Base-by-base conservation (phyloP, 2,329 filamentous ascomycete genomes). In the Alternaria atra region DNA sequence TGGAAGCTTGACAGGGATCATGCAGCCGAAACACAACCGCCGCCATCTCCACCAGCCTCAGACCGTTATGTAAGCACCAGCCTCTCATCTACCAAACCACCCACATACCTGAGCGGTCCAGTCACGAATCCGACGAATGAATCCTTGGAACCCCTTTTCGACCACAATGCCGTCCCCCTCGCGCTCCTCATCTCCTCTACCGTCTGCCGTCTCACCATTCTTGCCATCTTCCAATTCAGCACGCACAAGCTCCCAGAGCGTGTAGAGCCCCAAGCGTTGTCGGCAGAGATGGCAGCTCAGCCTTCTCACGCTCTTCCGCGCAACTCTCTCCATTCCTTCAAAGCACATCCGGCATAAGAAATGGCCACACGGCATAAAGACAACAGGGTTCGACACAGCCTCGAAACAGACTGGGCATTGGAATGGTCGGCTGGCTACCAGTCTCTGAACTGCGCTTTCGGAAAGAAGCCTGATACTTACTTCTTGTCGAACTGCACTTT, bases 11-110 rank as follows among this genome's bases (percentile, higher is more conserved):
- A 53, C 58, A 61, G 30, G 48, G 54, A 53, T 58, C 43, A 39
- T 46, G 54, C 58, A 53, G 54, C 58, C 58, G 58, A 58, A 53
- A 61, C 54, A 30, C 58, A 43, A 37, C 52, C 52, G 35, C 44
- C 46, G 44, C 43, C 15, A 27, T 50, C 57, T 56, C 57, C 57
- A 56, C 57, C 37, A 25, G 46, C 48, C 46, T 51, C 39, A 34
- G 30, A 27, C 34, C 40, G n/a, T 58, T 54, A 54, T 47, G 40
- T 54, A 53, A 58, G 55, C 55, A 27, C 34, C 23, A 13, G 42
- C 23, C 7, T 25, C 46, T 48, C 30, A 8, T 43, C 4, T 6
- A 12, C 30, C 46, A 23, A 25, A 27, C 42, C 46, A 47, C 17
- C 27, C 13, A 9, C n/a, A 17, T 17, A 29, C 27, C 25, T 39